These are phyloP conservation scores for Yamadazyma oceani DNA, from an alignment of 1,139 yeast genomes.

Conservation along the genomic window DNA sequence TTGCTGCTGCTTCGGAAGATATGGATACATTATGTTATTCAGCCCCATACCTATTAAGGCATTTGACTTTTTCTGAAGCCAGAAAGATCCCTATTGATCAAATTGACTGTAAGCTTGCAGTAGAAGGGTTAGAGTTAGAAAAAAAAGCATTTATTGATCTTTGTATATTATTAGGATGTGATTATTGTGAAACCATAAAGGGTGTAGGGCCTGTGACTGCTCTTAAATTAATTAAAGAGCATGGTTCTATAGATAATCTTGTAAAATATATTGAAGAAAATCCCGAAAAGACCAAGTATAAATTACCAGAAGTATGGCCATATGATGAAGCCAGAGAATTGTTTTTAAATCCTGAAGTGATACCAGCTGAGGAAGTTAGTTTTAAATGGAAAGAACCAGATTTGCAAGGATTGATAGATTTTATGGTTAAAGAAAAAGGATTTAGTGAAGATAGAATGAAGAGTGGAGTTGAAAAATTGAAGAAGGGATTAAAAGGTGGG, in stretches of 20 bases:
- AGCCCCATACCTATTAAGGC: conserved; percentile 80
- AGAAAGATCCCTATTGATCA: conserved; percentile 91
- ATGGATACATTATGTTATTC: conserved; percentile 96
- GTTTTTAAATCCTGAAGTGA: conserved; percentile 79
- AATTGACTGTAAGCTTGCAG: conserved; percentile 63
- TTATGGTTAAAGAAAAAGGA: conserved; percentile 75
- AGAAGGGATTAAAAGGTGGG: conserved; percentile 80
- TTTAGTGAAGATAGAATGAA: conserved; percentile 90
- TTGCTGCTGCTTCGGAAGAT: conserved; percentile 98
- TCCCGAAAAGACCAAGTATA: conserved; percentile 67
- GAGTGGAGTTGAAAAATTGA: conserved; percentile 81
- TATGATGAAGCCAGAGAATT: conserved; percentile 83
- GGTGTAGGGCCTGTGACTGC: conserved; percentile 98
- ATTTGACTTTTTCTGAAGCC: conserved; percentile 91
- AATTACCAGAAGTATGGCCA: conserved; percentile 95
- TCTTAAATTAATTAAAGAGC: conserved; percentile 80
- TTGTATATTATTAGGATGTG: conserved; percentile 94
- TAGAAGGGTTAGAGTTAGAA: conserved; percentile 74
- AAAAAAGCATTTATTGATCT: conserved; percentile 79
- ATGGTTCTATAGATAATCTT: conserved; percentile 75
- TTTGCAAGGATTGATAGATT: conserved; percentile 69
- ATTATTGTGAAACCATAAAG: conserved; percentile 90
- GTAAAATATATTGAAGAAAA: conserved; percentile 60
- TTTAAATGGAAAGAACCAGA: conserved; percentile 81
- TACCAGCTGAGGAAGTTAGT: conserved; percentile 56